phyloP scores from a whole-genome alignment of 1,139 yeast species.

The Taphrina populina region DNA sequence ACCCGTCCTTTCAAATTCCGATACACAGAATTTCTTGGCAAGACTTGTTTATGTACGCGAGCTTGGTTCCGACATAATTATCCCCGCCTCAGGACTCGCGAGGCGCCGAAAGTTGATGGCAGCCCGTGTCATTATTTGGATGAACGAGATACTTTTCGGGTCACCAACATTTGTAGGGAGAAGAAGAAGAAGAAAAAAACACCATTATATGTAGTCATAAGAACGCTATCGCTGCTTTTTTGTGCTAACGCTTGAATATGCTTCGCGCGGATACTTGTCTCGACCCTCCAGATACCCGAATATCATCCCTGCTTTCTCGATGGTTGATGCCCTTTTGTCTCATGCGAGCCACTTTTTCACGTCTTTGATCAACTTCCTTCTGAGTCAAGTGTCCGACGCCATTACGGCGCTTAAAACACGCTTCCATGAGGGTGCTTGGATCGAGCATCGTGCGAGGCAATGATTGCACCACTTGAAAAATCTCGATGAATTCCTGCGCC shows the following conservation, averaged over 20 bases:
- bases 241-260: background rate
- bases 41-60: no score
- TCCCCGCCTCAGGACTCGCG: no score
- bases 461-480: constrained; percentile 81
- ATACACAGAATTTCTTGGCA: no score
- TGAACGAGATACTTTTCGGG: no score
- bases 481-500: constrained; percentile 71
- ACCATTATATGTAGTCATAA: background rate
- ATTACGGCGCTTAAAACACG: constrained; percentile 70
- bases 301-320: constrained; percentile 11
- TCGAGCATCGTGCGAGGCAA: constrained; percentile 72
- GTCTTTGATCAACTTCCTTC: constrained; percentile 69
- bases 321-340: constrained; percentile 5
- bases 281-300: background rate
- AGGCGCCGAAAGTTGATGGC: no score
- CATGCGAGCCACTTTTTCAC: constrained; percentile 16
- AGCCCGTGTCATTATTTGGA: no score
- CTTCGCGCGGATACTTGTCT: constrained; percentile 8
- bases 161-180: background rate
- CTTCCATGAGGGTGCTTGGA: constrained; percentile 67
- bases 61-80: no score
- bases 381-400: constrained; percentile 77
- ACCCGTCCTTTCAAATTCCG: no score
- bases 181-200: background rate
- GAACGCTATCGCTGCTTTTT: constrained; percentile 3